phyloP scores from a whole-genome alignment of 2,329 filamentous ascomycete species.

The Talaromyces verruculosus region DNA sequence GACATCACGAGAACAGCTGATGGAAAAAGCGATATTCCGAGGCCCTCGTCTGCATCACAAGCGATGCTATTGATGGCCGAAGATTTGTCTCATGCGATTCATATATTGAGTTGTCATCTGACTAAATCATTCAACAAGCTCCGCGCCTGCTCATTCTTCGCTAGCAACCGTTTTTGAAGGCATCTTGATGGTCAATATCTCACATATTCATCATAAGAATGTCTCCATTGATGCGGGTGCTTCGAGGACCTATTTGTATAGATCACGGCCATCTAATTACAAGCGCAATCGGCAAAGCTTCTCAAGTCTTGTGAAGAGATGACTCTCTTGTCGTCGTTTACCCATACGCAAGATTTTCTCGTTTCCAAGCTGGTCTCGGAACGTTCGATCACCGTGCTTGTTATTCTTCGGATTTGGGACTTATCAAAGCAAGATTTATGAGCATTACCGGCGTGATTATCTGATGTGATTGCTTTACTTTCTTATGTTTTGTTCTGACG shows the following conservation, averaged over 20 bases:
- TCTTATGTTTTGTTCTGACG: not conserved
- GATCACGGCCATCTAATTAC: not conserved
- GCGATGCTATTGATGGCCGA: not conserved
- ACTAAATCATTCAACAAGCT: not conserved
- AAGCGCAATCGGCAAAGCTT: not conserved
- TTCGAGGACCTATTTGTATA: not conserved
- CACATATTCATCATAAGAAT: not conserved
- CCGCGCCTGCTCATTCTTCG: not conserved
- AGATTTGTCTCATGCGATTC: not conserved
- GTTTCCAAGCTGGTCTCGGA: constrained; percentile 12
- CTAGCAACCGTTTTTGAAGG: not conserved
- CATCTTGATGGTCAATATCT: not conserved
- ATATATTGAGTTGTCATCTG: not conserved
- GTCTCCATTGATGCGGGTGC: not conserved
- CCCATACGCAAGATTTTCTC: not conserved
- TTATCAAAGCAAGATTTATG: constrained; percentile 4
- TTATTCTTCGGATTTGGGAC: not conserved
- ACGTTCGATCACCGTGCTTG: not conserved
- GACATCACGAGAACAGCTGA: not conserved
- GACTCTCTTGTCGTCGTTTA: not conserved
- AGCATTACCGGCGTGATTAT: constrained; percentile 13
- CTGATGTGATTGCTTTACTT: not conserved
- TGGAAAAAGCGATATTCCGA: not conserved
- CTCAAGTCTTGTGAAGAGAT: not conserved
- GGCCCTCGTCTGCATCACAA: not conserved